Evolutionary conservation across 176 grass and related monocot genomes (phyloP), one percentile per base, ranked within the genome.

Genomic region (Eremochloa ophiuroides): DNA sequence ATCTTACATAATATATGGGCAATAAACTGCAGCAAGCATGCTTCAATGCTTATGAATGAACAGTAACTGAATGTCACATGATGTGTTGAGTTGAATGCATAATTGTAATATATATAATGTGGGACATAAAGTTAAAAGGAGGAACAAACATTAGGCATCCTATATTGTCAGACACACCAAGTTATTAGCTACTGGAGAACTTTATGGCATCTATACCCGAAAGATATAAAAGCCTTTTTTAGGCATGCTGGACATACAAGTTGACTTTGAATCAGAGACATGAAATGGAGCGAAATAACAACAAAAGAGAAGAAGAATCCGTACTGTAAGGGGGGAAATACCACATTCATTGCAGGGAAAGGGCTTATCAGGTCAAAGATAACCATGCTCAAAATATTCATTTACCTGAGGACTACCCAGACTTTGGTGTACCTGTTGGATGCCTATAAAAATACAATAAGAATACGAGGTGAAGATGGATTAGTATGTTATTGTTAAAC

Each of bases 401-500:
- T 73, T 67, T 82, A 94, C 94, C 92, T 98, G 88, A 70, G 90
- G 88, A 84, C 92, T 91, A 62, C 83, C 90, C 5, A 86, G 89
- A 84, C 68, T 93, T 71, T 92, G 92, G 28, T 81, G 88, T 61
- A 18, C 84, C 81, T 85, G 87, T 82, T 89, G 89, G 40, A 91
- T 89, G 85, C 88, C 80, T 93, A 78, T 42, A 66, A 62, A 61
- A 73, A 33, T n/a, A 60, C 1, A 89, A 85, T 53, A 18, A 75
- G 69, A 82, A 62, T 63, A 12, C 31, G 60, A 41, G 88, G 50
- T 79, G 44, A 82, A 76, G 50, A 62, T 78, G 34, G 12, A 71
- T 64, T 17, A 25, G 29, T 61, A 15, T 65, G 11, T 70, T 70
- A 26, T 40, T 23, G 9, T 39, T 5, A 42, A 43, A 42, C 25